Conservation (phyloP, 352 stramenopile species). For the Phytopythium kandeliae region DNA sequence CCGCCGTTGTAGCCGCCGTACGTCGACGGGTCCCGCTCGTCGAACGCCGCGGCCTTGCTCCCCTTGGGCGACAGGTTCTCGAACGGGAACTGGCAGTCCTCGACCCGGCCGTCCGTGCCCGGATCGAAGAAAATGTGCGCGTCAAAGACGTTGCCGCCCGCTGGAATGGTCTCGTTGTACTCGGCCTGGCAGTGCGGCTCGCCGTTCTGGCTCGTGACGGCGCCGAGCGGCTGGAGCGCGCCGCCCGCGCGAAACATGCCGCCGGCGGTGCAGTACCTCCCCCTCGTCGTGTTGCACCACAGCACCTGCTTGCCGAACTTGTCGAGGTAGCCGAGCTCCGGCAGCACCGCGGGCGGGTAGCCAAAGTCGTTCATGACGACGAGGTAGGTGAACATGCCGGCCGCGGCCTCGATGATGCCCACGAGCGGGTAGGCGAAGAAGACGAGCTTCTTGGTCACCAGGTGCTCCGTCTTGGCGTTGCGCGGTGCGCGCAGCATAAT, state of each 20-base stretch:
- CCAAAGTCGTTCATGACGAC: conserved; percentile 87
- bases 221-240: conserved; percentile 14
- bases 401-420: conserved; percentile 82
- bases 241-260: conserved; percentile 20
- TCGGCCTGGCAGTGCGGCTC: conserved; percentile 13
- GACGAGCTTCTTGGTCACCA: conserved; percentile 90
- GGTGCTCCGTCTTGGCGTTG: conserved; percentile 72
- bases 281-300: conserved; percentile 66
- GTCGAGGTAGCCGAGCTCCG: conserved; percentile 34
- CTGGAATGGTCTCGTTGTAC: conserved; percentile 24
- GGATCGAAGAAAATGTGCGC: conserved; percentile 54
- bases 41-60: conserved; percentile 41
- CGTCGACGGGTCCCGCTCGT: conserved; percentile 20
- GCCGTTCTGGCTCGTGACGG: conserved; percentile 3
- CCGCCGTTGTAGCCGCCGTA: conserved; percentile 28
- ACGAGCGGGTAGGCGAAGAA: conserved; percentile 86
- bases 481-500: conserved; percentile 83
- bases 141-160: conserved; percentile 21
- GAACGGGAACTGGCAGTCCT: conserved; percentile 55
- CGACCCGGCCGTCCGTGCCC: conserved; percentile 35
- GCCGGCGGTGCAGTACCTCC: conserved; percentile 42
- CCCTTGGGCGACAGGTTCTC: too few species aligned
- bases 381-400: conserved; percentile 88
- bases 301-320: conserved; percentile 66
- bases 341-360: conserved; percentile 55